Percentiles rank a stretch among this genome's conserved stretches.
These are phyloP conservation scores for Talaromyces sp. DNA, from an alignment of 2,329 filamentous ascomycete genomes.

Conservation along the genomic window DNA sequence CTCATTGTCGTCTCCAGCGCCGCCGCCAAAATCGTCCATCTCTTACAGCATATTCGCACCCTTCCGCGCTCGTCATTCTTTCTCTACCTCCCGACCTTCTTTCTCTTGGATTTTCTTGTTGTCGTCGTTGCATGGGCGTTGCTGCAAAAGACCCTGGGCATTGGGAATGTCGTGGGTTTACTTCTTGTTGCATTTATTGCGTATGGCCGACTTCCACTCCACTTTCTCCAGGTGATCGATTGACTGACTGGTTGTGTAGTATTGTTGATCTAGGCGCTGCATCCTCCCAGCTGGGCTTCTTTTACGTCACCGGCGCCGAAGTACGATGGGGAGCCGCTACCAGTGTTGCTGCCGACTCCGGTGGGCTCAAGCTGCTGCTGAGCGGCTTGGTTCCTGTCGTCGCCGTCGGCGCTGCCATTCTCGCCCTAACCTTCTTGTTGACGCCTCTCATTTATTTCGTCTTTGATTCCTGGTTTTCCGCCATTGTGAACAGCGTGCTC, in stretches of 20 bases:
- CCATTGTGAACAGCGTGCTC: slow-evolving; percentile 13
- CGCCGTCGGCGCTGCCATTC: slow-evolving; percentile 14
- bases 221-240: not conserved
- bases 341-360: slow-evolving; percentile 23
- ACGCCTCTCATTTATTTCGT: slow-evolving; percentile 16
- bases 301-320: slow-evolving; percentile 26
- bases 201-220: slow-evolving; percentile 14
- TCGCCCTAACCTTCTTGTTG: slow-evolving; percentile 17
- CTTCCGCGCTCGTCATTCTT: slow-evolving; percentile 17
- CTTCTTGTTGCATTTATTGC: slow-evolving; percentile 15
- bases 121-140: slow-evolving; percentile 17
- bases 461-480: slow-evolving; percentile 19
- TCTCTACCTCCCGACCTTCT: slow-evolving; percentile 26
- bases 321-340: slow-evolving; percentile 26
- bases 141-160: slow-evolving; percentile 17
- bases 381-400: slow-evolving; percentile 25
- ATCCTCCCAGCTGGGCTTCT: slow-evolving; percentile 26
- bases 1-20: slow-evolving; percentile 20
- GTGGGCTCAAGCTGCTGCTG: slow-evolving; percentile 24
- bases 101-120: slow-evolving; percentile 22
- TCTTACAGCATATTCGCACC: slow-evolving; percentile 21
- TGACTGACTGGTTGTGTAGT: slow-evolving; percentile 10
- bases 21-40: slow-evolving; percentile 22
- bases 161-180: slow-evolving; percentile 13
- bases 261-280: slow-evolving; percentile 17